Base-by-base conservation (phyloP, 306 rosid genomes). In the Betula pendula region DNA sequence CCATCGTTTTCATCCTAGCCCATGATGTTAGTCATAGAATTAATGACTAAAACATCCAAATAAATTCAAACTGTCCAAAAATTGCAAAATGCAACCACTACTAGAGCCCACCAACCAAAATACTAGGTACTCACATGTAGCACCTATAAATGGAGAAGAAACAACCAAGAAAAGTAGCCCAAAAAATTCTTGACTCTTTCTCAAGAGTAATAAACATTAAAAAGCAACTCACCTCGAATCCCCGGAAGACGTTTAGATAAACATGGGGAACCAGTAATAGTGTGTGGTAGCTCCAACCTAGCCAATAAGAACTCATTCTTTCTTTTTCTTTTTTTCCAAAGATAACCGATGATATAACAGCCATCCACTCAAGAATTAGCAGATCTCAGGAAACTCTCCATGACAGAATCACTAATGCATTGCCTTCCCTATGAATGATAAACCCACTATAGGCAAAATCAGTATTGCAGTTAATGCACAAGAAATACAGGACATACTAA, bases 361-460 rank as follows among this genome's bases (percentile, higher is more conserved):
- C 68, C 69, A 33, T 31, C 69, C 33, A 33, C 8, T 33, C 44
- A 31, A 33, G 44, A 33, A 33, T 31, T 33, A 31, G 69, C 45
- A 14, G 69, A 63, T 14, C 16, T 33, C 45, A 33, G 24, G 17
- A 16, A n/a, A 60, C 42, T 60, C n/a, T 6, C 68, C 68, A 63
- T 19, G 45, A 16, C 45, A 17, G 44, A 63, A 63, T 33, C 67
- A 73, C 20, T 56, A 69, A 80, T 15, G 59, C 78, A 73, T 9
- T 31, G 51, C 11, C 74, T 52, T 81, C 68, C 19, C 10, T 12
- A 27, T n/a, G 38, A n/a, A 79, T 20, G 43, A 14, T 47, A 38
- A 22, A 13, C 31, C 43, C 24, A 50, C 25, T 11, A 45, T 24
- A 2, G 33, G 78, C n/a, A 20, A 71, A 71, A 47, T 2, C 25